Percentiles rank a stretch among this genome's conserved stretches.
Conservation (phyloP, 139 green algal genomes). For the Microglena sp. region DNA sequence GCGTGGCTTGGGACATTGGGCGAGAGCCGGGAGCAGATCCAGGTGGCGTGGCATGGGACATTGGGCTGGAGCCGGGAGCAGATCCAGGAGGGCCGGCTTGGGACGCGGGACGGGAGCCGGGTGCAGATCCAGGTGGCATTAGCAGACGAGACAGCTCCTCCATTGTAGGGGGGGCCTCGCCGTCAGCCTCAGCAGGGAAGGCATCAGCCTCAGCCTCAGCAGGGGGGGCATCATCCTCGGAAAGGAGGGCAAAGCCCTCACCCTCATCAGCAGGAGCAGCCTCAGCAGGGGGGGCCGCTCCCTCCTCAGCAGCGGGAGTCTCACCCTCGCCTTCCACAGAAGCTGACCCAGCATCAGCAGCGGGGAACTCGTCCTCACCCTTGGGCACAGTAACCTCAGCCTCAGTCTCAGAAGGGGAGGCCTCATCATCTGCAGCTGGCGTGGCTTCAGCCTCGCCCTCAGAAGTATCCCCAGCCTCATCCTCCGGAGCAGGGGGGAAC, state of each 20-base stretch:
- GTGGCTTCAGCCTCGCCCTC: not conserved
- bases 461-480: not conserved
- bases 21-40: no score
- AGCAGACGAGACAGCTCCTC: no score
- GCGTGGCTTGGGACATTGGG: no score
- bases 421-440: slow-evolving; percentile 2
- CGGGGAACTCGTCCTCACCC: not conserved
- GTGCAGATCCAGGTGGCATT: no score
- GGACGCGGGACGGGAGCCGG: no score
- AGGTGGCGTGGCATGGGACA: no score
- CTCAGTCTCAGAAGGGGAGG: not conserved
- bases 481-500: not conserved
- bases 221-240: not conserved
- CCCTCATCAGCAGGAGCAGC: slow-evolving; percentile 3
- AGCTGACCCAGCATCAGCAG: slow-evolving; percentile 1
- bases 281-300: slow-evolving; percentile 6
- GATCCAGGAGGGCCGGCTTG: no score
- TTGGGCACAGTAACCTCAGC: not conserved
- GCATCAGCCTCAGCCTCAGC: not conserved
- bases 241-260: not conserved
- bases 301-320: not conserved
- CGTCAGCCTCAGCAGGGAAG: not conserved
- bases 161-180: not conserved
- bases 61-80: no score
- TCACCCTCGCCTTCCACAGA: not conserved